Base-by-base conservation (phyloP, 2,329 filamentous ascomycete genomes). In the Gaeumannomyces tritici region DNA sequence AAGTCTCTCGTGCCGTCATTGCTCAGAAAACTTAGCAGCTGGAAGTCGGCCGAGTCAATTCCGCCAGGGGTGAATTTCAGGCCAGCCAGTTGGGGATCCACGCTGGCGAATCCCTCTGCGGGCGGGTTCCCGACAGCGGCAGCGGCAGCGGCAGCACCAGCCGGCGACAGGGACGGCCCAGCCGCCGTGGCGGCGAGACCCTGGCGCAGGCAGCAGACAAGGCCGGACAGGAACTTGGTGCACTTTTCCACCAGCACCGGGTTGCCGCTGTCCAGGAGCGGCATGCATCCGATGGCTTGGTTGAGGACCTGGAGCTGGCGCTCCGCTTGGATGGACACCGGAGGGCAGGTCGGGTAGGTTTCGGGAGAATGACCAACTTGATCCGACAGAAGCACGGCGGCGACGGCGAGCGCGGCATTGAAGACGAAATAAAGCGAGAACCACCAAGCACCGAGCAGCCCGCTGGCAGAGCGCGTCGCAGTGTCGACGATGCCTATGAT, bases 391-490 rank as follows among this genome's bases (percentile, higher is more conserved):
- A 33, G 31, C 12, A 31, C 28, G 29, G 62, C 24, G 29, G 60
- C 62, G 15, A 69, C 64, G 13, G 65, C 63, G 13, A 69, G 59
- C 0, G 67, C 59, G 9, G 67, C 67, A 35, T 69, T 69, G 27
- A 69, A 63, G 7, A 67, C 67, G 33, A 71, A 72, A 31, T 72
- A 72, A 3, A 72, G 63, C 0, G 69, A 71, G 24, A 72, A 73
- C 67, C 70, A 72, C 71, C 71, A 72, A 0, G 70, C 71, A 1
- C 71, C 71, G 2, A 72, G 64, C 27, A 71, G 64, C 9, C 62
- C 64, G 1, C 64, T 64, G 1, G 60, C 59, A 12, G 66, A 64
- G 13, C 64, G 62, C 27, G 65, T 64, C 12, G 68, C 63, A 4
- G 63, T 61, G 3, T 65, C 62, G 9, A 70, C 65, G 18, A 70